Conservation (phyloP, 441 rosid species). For the Melastoma candidum region DNA sequence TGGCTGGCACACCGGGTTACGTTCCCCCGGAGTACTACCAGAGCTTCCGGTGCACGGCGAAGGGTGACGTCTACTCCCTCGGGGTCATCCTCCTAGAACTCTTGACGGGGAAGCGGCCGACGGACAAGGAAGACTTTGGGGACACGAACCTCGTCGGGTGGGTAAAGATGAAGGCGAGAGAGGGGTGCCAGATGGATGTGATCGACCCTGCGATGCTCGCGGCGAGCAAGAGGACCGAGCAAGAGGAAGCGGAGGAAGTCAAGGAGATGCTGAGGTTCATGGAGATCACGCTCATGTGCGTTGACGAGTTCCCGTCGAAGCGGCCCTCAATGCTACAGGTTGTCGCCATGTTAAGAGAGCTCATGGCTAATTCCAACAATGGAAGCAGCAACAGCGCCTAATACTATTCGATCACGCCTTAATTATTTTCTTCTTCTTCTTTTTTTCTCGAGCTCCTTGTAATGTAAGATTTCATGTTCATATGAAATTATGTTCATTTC, state of each 20-base stretch:
- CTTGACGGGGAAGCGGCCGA: conserved; percentile 80
- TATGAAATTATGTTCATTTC: neutral
- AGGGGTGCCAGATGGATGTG: conserved; percentile 90
- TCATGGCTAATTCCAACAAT: conserved; percentile 40
- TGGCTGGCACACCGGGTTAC: conserved; percentile 94
- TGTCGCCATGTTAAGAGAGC: conserved; percentile 45
- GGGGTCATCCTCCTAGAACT: conserved; percentile 87
- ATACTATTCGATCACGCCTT: neutral
- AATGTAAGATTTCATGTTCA: neutral
- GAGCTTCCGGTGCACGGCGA: conserved; percentile 89
- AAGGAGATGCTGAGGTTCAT: neutral
- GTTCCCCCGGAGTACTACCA: conserved; percentile 96
- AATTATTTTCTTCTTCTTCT: conserved; percentile 25
- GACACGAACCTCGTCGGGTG: conserved; percentile 96
- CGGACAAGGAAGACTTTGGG: conserved; percentile 93
- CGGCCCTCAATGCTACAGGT: too few species aligned
- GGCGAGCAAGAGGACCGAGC: conserved; percentile 33
- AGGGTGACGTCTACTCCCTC: conserved; percentile 89
- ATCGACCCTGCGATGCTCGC: conserved; percentile 62
- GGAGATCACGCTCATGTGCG: too few species aligned
- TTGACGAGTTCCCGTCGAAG: too few species aligned
- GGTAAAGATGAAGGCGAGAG: conserved; percentile 82
- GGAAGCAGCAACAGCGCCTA: conserved; percentile 42
- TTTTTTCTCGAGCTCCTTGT: conserved; percentile 28
- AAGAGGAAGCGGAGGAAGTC: conserved; percentile 28